Percentiles rank a stretch among this genome's conserved stretches.
Evolutionary conservation across 192 early-diverging fungal genomes (phyloP).

Genomic region (Chytriomyces sp.): DNA sequence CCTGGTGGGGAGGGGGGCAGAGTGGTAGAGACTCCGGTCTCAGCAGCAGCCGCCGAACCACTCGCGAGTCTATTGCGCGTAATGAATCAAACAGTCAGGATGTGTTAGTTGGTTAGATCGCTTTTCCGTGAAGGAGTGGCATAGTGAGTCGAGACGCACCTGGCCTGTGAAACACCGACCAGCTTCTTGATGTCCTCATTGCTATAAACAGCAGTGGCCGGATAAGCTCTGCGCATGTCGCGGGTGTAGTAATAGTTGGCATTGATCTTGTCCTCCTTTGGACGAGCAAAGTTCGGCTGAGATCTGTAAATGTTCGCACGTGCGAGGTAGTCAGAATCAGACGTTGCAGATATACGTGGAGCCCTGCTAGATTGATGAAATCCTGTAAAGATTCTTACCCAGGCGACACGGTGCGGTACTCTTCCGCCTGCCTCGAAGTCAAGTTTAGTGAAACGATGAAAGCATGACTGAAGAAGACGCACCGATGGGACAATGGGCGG

Average conservation of each 20-base stretch:
- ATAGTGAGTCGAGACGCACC: neutral
- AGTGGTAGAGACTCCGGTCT: neutral
- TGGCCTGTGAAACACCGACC: slow-evolving; percentile 11
- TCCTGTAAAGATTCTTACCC: slow-evolving; percentile 28
- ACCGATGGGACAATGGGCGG: slow-evolving; percentile 38
- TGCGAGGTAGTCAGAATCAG: neutral
- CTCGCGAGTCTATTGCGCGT: neutral
- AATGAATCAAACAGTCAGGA: no score
- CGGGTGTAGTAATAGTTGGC: slow-evolving; percentile 91
- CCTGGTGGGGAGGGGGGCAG: slow-evolving; percentile 40
- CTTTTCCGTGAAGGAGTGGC: neutral
- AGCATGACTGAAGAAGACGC: neutral
- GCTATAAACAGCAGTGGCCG: slow-evolving; percentile 79
- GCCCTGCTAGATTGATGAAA: neutral
- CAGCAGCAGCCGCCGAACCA: neutral
- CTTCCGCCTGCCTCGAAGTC: slow-evolving; percentile 42
- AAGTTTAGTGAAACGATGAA: no score
- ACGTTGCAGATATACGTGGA: neutral
- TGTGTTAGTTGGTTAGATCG: no score
- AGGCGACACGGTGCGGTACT: slow-evolving; percentile 49
- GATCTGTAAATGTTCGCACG: slow-evolving; percentile 25
- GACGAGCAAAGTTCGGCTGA: slow-evolving; percentile 40
- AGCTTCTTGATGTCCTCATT: slow-evolving; percentile 59
- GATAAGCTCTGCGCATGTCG: slow-evolving; percentile 89
- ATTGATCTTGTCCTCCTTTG: slow-evolving; percentile 48